These are phyloP conservation scores for Starmerella bombicola DNA, from an alignment of 805 yeast genomes.

Conservation along the genomic window DNA sequence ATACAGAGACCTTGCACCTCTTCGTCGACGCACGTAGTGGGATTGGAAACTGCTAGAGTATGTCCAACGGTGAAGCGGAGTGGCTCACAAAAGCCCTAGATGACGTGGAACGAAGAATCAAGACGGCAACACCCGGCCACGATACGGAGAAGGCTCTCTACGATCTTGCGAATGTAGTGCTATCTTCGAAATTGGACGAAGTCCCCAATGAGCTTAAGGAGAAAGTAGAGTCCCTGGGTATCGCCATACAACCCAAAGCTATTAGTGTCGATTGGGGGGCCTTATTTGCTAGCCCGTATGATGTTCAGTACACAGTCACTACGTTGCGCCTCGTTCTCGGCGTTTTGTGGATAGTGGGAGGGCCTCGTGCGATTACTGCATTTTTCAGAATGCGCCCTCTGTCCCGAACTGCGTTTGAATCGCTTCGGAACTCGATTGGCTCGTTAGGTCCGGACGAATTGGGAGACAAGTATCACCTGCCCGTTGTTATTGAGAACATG, in stretches of 20 bases:
- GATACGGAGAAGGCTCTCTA: slow-evolving; percentile 3
- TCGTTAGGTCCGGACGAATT: slow-evolving; percentile 5
- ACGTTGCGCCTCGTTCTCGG: slow-evolving; percentile 6
- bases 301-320: slow-evolving; percentile 1
- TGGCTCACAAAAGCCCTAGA: slow-evolving; percentile 4
- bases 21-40: too few species aligned
- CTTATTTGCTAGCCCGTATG: background rate
- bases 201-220: background rate
- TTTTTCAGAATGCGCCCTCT: slow-evolving; percentile 6
- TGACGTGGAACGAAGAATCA: slow-evolving; percentile 5
- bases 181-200: background rate
- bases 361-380: slow-evolving; percentile 9
- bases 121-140: slow-evolving; percentile 1
- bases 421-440: slow-evolving; percentile 2
- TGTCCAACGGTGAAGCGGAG: slow-evolving; percentile 9
- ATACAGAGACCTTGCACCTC: too few species aligned
- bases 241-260: slow-evolving; percentile 8
- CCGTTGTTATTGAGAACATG: slow-evolving; percentile 6
- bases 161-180: background rate
- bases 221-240: background rate
- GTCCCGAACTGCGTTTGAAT: background rate
- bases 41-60: too few species aligned
- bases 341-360: slow-evolving; percentile 12
- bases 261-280: slow-evolving; percentile 9
- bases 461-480: slow-evolving; percentile 8